A percentile compares a stretch with the other conserved stretches of the same genome.
Conservation (phyloP, 148 eudicot genomes). For the Diospyros kaki region DNA sequence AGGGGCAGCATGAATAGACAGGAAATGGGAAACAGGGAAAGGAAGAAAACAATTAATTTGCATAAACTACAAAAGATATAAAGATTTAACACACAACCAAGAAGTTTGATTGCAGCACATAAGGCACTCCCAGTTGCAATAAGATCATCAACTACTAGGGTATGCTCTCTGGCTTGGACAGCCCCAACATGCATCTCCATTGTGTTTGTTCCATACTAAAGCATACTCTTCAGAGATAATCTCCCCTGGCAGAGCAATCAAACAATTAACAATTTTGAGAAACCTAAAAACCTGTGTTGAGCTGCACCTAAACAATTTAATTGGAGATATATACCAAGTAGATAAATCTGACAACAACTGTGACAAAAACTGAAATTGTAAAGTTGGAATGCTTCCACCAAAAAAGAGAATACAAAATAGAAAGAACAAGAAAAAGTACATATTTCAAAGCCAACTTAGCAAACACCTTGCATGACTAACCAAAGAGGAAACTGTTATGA, state of each 20-base stretch:
- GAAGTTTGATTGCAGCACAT: conserved; percentile 73
- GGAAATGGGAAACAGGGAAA: background rate
- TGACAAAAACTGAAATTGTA: background rate
- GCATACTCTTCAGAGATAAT: conserved; percentile 91
- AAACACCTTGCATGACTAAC: background rate
- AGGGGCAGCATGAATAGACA: too few species aligned
- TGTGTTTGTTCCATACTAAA: conserved; percentile 84
- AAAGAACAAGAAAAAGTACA: too few species aligned
- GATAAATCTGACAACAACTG: background rate
- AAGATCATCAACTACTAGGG: conserved; percentile 83
- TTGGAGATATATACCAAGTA: too few species aligned
- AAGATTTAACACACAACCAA: conserved; percentile 40
- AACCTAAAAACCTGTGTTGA: background rate
- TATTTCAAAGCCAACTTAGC: background rate
- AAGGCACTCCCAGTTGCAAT: conserved; percentile 97
- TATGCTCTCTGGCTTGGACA: conserved; percentile 85
- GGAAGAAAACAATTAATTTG: too few species aligned
- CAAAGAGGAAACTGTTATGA: background rate
- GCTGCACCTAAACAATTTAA: background rate
- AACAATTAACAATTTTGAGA: background rate
- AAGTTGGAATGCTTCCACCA: background rate
- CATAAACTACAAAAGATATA: background rate
- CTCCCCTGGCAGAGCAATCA: conserved; percentile 50
- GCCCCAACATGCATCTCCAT: conserved; percentile 99
- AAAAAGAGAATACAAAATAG: too few species aligned